These are phyloP conservation scores for Eucalyptus pauciflora DNA, from an alignment of 345 rosid species.

Conservation along the genomic window DNA sequence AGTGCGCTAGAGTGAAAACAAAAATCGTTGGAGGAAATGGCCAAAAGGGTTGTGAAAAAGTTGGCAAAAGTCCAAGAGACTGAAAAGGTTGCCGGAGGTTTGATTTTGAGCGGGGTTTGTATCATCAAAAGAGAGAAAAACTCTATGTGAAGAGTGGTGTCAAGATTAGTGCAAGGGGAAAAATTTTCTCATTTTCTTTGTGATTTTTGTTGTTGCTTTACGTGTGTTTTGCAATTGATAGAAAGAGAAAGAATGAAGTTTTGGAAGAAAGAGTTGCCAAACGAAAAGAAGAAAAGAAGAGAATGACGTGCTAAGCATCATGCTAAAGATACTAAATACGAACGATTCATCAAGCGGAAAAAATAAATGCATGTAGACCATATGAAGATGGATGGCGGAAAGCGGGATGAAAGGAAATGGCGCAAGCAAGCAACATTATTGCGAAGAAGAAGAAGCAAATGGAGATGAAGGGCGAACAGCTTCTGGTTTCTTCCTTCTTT, in stretches of 20 bases:
- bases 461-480: not conserved
- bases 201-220: not conserved
- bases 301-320: not conserved
- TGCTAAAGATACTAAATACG: too few species aligned
- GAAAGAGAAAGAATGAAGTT: not conserved
- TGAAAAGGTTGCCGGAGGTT: not conserved
- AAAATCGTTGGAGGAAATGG: not conserved
- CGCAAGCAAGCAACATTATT: too few species aligned
- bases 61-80: not conserved
- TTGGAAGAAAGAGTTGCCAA: not conserved
- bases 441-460: not conserved
- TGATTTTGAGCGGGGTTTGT: not conserved
- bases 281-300: not conserved
- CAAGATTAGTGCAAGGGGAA: not conserved
- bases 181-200: not conserved
- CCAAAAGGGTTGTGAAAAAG: not conserved
- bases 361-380: too few species aligned
- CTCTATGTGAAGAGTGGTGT: not conserved
- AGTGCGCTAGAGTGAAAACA: not conserved
- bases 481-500: not conserved
- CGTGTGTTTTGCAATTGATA: not conserved
- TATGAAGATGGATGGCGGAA: too few species aligned
- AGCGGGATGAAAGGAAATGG: too few species aligned
- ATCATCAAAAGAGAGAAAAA: not conserved
- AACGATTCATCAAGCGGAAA: too few species aligned